Evolutionary conservation across 1,284 basidiomycete species (phyloP).

Genomic region (Cutaneotrichosporon sp.): DNA sequence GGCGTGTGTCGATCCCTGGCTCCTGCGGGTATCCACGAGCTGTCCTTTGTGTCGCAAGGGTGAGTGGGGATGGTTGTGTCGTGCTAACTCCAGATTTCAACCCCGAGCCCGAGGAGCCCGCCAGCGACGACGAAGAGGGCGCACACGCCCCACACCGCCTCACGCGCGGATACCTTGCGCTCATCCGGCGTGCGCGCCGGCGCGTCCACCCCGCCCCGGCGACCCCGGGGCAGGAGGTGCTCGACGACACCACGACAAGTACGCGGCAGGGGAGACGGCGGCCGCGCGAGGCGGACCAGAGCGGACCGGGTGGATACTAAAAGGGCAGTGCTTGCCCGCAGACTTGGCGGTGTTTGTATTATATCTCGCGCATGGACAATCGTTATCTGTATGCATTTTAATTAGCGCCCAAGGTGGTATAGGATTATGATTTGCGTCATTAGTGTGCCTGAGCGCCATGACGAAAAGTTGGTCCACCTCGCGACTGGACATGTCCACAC

Average conservation of each 20-base stretch:
- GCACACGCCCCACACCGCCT: conserved; percentile 25
- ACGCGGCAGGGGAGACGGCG: conserved; percentile 17
- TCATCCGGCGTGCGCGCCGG: conserved; percentile 38
- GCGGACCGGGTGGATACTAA: conserved; percentile 35
- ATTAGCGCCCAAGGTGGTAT: too few species aligned
- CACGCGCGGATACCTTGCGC: conserved; percentile 38
- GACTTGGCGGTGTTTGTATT: too few species aligned
- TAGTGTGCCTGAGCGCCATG: too few species aligned
- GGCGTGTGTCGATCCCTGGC: conserved; percentile 49
- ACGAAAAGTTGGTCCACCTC: too few species aligned
- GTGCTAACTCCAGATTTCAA: conserved; percentile 39
- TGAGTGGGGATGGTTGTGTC: conserved; percentile 40
- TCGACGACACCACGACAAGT: neutral
- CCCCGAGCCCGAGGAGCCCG: conserved; percentile 18
- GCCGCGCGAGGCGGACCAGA: conserved; percentile 38
- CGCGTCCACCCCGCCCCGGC: conserved; percentile 1
- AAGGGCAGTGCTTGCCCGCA: too few species aligned
- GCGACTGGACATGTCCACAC: too few species aligned
- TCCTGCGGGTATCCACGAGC: conserved; percentile 78
- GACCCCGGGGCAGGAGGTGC: neutral
- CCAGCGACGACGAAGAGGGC: conserved; percentile 21
- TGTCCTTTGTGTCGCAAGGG: conserved; percentile 88
- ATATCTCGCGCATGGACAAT: too few species aligned
- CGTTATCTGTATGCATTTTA: too few species aligned
- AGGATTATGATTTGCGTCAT: too few species aligned